phyloP scores from a whole-genome alignment of 2,329 filamentous ascomycete genomes.

The Malbranchea cinnamomea region DNA sequence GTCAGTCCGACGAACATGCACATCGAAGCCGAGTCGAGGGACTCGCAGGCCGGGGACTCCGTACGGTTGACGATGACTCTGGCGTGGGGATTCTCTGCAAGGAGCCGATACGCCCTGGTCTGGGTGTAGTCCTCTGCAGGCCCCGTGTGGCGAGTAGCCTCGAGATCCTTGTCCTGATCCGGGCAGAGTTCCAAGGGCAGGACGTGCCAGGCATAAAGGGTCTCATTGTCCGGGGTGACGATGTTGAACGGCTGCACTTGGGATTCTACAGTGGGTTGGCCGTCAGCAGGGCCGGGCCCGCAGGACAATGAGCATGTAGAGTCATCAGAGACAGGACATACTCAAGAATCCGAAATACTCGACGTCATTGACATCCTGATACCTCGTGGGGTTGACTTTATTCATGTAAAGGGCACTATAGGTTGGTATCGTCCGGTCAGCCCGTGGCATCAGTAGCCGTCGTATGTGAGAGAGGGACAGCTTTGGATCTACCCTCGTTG shows the following conservation, averaged over 20 bases:
- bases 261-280: conserved; percentile 40
- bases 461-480: not conserved
- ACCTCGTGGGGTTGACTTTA: conserved; percentile 57
- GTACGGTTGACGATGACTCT: conserved; percentile 42
- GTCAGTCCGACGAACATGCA: too few species aligned
- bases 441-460: not conserved
- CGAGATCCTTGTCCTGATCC: conserved; percentile 50
- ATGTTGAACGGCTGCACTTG: conserved; percentile 81
- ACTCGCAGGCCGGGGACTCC: conserved; percentile 1
- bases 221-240: conserved; percentile 57
- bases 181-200: conserved; percentile 64
- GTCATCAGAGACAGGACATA: conserved; percentile 29
- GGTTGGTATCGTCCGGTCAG: conserved; percentile 1
- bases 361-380: conserved; percentile 58
- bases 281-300: too few species aligned
- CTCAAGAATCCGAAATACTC: conserved; percentile 78
- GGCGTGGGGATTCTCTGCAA: conserved; percentile 36
- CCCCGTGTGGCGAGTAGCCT: conserved; percentile 40
- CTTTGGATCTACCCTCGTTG: conserved; percentile 57
- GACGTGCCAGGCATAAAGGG: conserved; percentile 80
- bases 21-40: not conserved
- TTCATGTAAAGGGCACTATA: conserved; percentile 69
- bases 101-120: conserved; percentile 35
- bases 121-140: conserved; percentile 30
- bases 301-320: too few species aligned